Evolutionary conservation across 2,329 filamentous ascomycete genomes (phyloP).

Genomic region (Rutstroemia sp.): DNA sequence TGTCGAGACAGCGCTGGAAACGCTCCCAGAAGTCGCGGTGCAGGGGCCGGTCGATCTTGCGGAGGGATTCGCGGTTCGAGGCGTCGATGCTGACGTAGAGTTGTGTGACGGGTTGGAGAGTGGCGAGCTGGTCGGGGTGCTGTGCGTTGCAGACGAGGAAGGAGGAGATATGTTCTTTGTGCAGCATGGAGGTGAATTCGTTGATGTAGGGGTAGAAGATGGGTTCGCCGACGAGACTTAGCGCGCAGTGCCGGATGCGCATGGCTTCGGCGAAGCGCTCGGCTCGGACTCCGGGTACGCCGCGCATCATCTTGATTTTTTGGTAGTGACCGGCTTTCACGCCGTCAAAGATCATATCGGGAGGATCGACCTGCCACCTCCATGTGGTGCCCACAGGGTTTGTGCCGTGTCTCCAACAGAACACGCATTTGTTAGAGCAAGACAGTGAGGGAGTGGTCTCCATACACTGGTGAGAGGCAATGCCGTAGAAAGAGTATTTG

Average conservation of each 20-base stretch:
- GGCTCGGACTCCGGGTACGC: constrained; percentile 83
- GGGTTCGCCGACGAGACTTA: constrained; percentile 91
- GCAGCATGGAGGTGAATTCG: constrained; percentile 76
- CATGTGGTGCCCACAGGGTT: constrained; percentile 95
- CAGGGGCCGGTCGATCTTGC: constrained; percentile 83
- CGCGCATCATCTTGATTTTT: constrained; percentile 96
- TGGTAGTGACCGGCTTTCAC: constrained; percentile 90
- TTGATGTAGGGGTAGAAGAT: constrained; percentile 99
- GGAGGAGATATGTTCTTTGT: constrained; percentile 78
- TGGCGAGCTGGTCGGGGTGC: constrained; percentile 82
- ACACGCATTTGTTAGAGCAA: constrained; percentile 97
- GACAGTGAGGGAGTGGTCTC: constrained; percentile 92
- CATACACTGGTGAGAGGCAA: constrained; percentile 96
- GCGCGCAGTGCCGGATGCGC: constrained; percentile 85
- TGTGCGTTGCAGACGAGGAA: constrained; percentile 98
- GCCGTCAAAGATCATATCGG: constrained; percentile 81
- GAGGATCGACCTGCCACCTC: constrained; percentile 92
- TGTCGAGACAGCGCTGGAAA: constrained; percentile 84
- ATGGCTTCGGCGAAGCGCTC: constrained; percentile 91
- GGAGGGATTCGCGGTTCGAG: constrained; percentile 77
- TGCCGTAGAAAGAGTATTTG: constrained; percentile 96
- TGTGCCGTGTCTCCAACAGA: constrained; percentile 97
- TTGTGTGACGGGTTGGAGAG: constrained; percentile 81
- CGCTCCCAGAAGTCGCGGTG: constrained; percentile 98
- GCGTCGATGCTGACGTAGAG: constrained; percentile 96